Base-by-base conservation (phyloP, 768 basidiomycete species). In the Hysterangium stoloniferum region DNA sequence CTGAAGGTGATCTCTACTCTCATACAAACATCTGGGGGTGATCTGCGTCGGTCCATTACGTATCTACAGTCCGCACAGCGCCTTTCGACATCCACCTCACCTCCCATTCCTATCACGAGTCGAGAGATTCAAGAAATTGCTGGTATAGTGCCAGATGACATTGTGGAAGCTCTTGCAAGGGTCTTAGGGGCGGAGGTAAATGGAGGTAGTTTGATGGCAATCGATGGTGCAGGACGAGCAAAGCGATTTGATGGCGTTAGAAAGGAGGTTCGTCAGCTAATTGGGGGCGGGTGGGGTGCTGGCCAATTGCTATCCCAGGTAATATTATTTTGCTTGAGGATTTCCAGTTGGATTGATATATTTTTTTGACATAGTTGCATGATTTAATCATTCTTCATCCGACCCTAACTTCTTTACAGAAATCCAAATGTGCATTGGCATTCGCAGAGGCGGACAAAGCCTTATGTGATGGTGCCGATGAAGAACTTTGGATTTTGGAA, bases 401-500 rank as follows among this genome's bases (percentile, higher is more conserved):
- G 4, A 82, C 81, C 1, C 68, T 99, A 46, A 78, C 80, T 13
- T 80, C 85, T 19, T 77, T 80, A 22, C 85, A 89, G 54, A 98
- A 98, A 63, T 78, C 88, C 11, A 66, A 67, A 27, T 86, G 87
- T 54, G 88, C 86, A 2, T 71, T 96, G 17, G 80, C 80, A 3
- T 84, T 99, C 56, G 96, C 91, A 2, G 92, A 96, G 64, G 91
- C 90, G 24, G 96, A 99, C 68, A 98, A 98, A 65, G 90, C 89
- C 0, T 69, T 99, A 20, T 90, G 87, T 57, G 95, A 98, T 56
- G 96, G 96, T 1, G 93, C 89, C 13, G 96, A 99, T 60, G 96
- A 99, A 66, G 96, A 97, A 64, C 69, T 99, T 20, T 96, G 95
- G 84, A 79, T 89, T 28, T 68, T 99, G 12, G 89, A 96, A 61